Evolutionary conservation across 2,329 filamentous ascomycete species (phyloP), one percentile per base, ranked within the genome.

Genomic region (Trichoderma oligosporum): DNA sequence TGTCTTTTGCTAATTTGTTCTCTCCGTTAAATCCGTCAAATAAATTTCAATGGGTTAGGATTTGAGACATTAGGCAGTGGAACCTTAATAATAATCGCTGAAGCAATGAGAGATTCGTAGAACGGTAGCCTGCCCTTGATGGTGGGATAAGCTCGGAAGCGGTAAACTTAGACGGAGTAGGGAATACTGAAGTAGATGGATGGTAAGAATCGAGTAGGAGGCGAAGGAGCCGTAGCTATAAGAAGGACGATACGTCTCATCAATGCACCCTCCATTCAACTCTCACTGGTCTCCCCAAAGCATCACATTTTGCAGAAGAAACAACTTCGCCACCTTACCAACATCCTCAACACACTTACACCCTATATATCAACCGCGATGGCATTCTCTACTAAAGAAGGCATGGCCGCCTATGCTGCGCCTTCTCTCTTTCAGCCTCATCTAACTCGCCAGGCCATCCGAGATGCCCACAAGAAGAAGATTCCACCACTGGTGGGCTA

Each of bases 391-490:
- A 25, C n/a, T n/a, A n/a, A n/a, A n/a, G n/a, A 54, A 48, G 53
- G 53, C 53, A 56, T 56, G 53, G 42, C 42, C 4, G 53, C 53
- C 18, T 56, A 56, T 22, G 53, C 53, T 18, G 74, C 71, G 4
- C 73, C 75, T 1, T 77, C 74, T 12, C 70, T 80, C 39, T 70
- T 77, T 65, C 76, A 79, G 60, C 77, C 76, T 29, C 75, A 77
- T 62, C 66, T 71, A 49, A 69, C 71, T 2, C 71, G 77, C 7
- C 71, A 77, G 24, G 76, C 77, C 29, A 70, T 79, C 44, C 70
- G 71, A 7, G 77, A 78, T 64, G 75, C 76, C 4, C 71, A 78
- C 63, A 67, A 71, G 57, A 74, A 74, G 60, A 76, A 71, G 65
- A 78, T 78, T 33, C 68, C 73, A 1, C 73, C 74, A 3, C 55